Conservation (phyloP, 352 stramenopile genomes). For the Globisporangium camurandrum region DNA sequence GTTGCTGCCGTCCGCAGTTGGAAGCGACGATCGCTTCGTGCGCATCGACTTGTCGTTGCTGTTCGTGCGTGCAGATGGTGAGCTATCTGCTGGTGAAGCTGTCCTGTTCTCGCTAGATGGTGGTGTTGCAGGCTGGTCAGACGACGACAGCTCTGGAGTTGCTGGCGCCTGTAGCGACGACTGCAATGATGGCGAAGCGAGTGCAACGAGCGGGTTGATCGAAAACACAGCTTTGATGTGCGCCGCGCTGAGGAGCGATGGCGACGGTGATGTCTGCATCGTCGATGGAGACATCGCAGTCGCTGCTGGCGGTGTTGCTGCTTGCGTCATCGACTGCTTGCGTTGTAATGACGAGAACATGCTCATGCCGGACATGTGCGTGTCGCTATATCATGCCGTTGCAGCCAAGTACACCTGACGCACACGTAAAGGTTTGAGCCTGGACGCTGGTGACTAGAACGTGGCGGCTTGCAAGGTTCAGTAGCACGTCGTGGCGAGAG, state of each 20-base stretch:
- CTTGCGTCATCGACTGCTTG: conserved; percentile 31
- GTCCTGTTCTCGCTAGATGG: too few species aligned
- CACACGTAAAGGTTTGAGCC: too few species aligned
- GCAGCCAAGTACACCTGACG: too few species aligned
- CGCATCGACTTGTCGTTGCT: conserved; percentile 17
- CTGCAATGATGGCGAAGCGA: neutral
- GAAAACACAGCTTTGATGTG: conserved; percentile 1
- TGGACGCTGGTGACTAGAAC: too few species aligned
- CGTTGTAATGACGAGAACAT: conserved; percentile 40
- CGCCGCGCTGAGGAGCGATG: neutral
- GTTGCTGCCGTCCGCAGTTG: conserved; percentile 9
- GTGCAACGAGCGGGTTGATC: neutral
- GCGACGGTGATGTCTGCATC: neutral
- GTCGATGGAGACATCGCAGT: conserved; percentile 10
- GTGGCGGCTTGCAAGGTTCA: too few species aligned
- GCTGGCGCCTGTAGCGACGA: neutral
- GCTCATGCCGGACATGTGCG: conserved; percentile 1
- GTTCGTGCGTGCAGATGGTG: conserved; percentile 15
- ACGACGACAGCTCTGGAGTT: too few species aligned
- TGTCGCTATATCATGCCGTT: too few species aligned
- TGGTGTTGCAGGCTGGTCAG: too few species aligned
- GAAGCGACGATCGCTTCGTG: conserved; percentile 7
- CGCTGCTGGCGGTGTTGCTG: too few species aligned
- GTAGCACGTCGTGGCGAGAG: too few species aligned
- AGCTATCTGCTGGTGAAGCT: conserved; percentile 14